Evolutionary conservation across 106 monocot species (phyloP), one percentile per base, ranked within the genome.

Genomic region (Acanthochlamys bracteata): DNA sequence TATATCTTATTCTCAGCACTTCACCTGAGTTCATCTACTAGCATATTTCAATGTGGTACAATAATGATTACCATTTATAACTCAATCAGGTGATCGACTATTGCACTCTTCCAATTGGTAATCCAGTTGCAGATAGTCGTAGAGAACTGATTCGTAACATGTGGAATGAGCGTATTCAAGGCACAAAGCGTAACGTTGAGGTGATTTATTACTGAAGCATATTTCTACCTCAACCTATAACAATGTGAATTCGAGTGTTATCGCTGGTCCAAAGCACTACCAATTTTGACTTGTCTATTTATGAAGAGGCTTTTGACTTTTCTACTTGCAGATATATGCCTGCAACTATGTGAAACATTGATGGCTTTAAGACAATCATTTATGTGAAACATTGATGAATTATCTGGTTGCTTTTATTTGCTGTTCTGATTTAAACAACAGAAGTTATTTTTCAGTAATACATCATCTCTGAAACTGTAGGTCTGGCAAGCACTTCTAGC

Each of bases 81-180:
- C 7, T 20, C 0, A 72, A 56, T 56, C 68, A 90, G 94, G 98
- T 98, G 25, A 98, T 98, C 75, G 98, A 98, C 69, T 98, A 98
- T 71, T 89, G 92, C 59, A 91, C 96, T 72, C 86, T 92, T 70
- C 85, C 92, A 1, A 55, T 71, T 33, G 88, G 71, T 27, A 88
- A 76, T 43, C 60, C 82, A 23, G 80, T 91, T 69, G 86, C 96
- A 12, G 96, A 91, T 41, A 75, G 81, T 62, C 63, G 98, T 43
- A 88, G 77, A 55, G 81, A 88, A 73, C 71, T 98, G 49, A 98
- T 98, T 49, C 98, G 88, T 60, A 92, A 88, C 63, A 98, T 98
- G 98, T 98, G 98, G 98, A 98, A 83, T 74, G 98, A 98, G 59
- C 88, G 98, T 20, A 92, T 98, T 70, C 77, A 75, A 47, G 98